Conservation (phyloP, 2,329 filamentous ascomycete genomes). For the Apiospora malaysiana region DNA sequence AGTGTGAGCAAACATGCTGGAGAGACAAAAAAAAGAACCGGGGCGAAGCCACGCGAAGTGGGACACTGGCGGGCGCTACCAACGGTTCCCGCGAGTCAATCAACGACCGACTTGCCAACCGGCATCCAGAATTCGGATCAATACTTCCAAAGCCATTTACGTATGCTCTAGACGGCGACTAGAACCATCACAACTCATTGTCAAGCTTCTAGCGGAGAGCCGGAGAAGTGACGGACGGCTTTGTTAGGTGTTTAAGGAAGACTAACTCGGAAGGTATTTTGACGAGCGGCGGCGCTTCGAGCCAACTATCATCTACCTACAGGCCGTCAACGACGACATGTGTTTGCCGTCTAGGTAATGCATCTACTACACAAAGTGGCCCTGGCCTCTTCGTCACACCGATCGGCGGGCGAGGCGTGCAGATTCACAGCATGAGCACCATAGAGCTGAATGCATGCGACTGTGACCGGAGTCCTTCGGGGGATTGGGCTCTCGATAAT, state of each 20-base stretch:
- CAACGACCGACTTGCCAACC: not conserved
- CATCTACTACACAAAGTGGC: not conserved
- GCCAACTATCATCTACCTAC: not conserved
- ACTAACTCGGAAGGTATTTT: not conserved
- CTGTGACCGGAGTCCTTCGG: constrained; percentile 5
- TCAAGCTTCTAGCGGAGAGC: not conserved
- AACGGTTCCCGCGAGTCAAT: constrained; percentile 10
- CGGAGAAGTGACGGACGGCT: not conserved
- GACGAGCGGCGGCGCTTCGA: not conserved
- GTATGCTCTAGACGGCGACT: not conserved
- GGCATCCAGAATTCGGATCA: constrained; percentile 6
- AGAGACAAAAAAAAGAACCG: not conserved
- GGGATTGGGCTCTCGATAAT: not conserved
- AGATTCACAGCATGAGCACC: not conserved
- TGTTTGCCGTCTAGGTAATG: not conserved
- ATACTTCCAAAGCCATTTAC: not conserved
- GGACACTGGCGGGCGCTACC: constrained; percentile 4
- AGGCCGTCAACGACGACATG: not conserved
- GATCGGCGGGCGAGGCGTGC: constrained; percentile 2
- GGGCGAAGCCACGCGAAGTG: not conserved
- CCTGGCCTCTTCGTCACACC: constrained; percentile 7
- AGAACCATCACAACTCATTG: not conserved
- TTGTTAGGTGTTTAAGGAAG: not conserved
- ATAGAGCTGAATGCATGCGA: constrained; percentile 5
- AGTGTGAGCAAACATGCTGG: not conserved